Evolutionary conservation across 805 yeast genomes (phyloP).

Genomic region (Candida ipomoeae): DNA sequence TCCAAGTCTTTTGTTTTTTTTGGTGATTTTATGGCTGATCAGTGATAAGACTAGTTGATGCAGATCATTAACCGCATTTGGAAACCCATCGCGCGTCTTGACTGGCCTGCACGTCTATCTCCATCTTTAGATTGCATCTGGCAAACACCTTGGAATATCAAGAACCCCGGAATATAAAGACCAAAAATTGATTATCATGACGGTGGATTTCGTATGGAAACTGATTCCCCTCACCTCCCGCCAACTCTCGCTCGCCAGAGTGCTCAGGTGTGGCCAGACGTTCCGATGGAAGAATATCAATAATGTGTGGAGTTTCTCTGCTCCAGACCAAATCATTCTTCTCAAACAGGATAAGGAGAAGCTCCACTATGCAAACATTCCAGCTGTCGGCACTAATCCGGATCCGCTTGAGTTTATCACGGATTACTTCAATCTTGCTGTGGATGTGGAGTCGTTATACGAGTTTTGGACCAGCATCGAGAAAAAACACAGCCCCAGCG

Average conservation of each 20-base stretch:
- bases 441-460: constrained; percentile 52
- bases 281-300: constrained; percentile 71
- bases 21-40: too few species aligned
- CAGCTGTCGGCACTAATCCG: constrained; percentile 23
- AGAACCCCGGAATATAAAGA: background rate
- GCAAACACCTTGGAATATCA: background rate
- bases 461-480: constrained; percentile 60
- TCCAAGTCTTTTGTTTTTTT: too few species aligned
- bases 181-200: constrained; percentile 7
- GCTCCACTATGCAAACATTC: constrained; percentile 51
- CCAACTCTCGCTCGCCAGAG: constrained; percentile 60
- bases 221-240: constrained; percentile 12
- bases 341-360: constrained; percentile 53
- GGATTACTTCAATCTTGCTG: constrained; percentile 69
- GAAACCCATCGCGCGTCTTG: constrained; percentile 5
- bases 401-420: constrained; percentile 37
- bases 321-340: constrained; percentile 56
- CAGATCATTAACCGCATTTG: constrained; percentile 7
- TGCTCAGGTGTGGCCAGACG: constrained; percentile 81
- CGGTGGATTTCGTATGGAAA: constrained; percentile 15
- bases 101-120: background rate
- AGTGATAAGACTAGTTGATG: background rate
- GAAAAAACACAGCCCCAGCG: constrained; percentile 36
- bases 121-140: background rate
- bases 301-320: constrained; percentile 62